A percentile compares a stretch with the other conserved stretches of the same genome.
These are phyloP conservation scores for Tulasnella sp. DNA, from an alignment of 768 basidiomycete genomes.

Conservation along the genomic window DNA sequence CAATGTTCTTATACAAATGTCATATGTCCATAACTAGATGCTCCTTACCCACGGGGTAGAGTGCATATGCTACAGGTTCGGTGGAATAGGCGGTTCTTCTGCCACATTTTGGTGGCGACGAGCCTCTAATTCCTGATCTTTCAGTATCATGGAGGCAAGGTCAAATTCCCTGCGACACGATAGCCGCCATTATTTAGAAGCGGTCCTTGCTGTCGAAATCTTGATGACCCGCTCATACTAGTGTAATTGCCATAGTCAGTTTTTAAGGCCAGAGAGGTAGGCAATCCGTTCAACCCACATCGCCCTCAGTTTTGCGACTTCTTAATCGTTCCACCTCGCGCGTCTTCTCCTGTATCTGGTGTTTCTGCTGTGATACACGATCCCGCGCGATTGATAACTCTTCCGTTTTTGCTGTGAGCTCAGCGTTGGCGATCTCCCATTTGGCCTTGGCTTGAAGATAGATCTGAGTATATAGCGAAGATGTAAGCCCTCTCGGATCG, in stretches of 20 bases:
- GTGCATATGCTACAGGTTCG: background rate
- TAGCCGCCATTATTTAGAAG: background rate
- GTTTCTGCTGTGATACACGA: slow-evolving; percentile 48
- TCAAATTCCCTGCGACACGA: background rate
- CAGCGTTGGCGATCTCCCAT: slow-evolving; percentile 42
- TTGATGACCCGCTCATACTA: slow-evolving; percentile 48
- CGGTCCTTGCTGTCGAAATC: slow-evolving; percentile 31
- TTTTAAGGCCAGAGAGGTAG: slow-evolving; percentile 8
- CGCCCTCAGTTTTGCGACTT: slow-evolving; percentile 55
- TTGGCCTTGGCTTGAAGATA: slow-evolving; percentile 53
- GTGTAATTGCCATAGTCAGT: background rate
- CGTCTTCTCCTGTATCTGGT: slow-evolving; percentile 58
- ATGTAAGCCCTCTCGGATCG: no score
- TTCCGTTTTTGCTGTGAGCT: slow-evolving; percentile 38
- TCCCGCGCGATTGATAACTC: slow-evolving; percentile 41
- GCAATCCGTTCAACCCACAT: slow-evolving; percentile 29
- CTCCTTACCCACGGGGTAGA: background rate
- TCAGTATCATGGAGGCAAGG: background rate
- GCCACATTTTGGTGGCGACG: no score
- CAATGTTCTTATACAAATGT: background rate
- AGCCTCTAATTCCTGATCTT: no score
- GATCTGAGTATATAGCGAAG: slow-evolving; percentile 27
- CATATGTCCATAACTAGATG: background rate
- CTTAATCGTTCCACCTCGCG: slow-evolving; percentile 61
- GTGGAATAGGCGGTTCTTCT: no score